Base-by-base conservation (phyloP, 2,329 filamentous ascomycete species). In the Verticillium klebahnii region DNA sequence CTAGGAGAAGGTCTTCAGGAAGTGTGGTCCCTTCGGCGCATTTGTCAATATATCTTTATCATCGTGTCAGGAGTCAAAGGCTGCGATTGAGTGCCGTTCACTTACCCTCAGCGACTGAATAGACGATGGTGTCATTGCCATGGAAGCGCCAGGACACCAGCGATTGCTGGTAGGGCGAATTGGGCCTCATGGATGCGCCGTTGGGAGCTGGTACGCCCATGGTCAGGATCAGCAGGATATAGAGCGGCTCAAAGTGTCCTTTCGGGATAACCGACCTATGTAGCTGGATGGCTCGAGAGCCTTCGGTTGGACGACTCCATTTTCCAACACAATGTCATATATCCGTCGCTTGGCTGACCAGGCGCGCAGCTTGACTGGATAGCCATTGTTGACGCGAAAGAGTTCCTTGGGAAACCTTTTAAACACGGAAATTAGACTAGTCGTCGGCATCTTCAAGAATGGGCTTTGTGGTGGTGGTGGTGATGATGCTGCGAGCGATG, bases 341-440 rank as follows among this genome's bases (percentile, higher is more conserved):
- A 36, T 56, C 1, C 36, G 55, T 32, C 63, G 62, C 8, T 40
- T 29, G 8, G 61, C 63, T 8, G 65, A 63, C 62, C 60, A 65
- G 5, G 37, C 50, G 6, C 65, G 59, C 14, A 66, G 40, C 23
- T 60, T 50, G 6, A 66, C 59, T 3, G 36, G 32, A 4, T 9
- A 32, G 17, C 65, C 61, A 17, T 64, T 63, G 31, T 66, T 66
- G 11, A 66, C 61, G 15, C 65, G 61, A 25, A 66, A 65, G 2
- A 65, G 60, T 17, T 64, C 52, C 50, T 60, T 66, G 1, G 65
- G 63, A 29, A 65, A 58, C 7, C n/a, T 17, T 31, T 39, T 60
- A 23, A 61, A 64, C 34, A 63, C 62, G 4, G 14, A 17, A n/a
- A 65, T 60, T 14, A 64, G 54, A 14, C 45, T 58, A 5, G 39